These are phyloP conservation scores for Arthroderma sp. DNA, from an alignment of 2,329 filamentous ascomycete genomes.

Conservation along the genomic window DNA sequence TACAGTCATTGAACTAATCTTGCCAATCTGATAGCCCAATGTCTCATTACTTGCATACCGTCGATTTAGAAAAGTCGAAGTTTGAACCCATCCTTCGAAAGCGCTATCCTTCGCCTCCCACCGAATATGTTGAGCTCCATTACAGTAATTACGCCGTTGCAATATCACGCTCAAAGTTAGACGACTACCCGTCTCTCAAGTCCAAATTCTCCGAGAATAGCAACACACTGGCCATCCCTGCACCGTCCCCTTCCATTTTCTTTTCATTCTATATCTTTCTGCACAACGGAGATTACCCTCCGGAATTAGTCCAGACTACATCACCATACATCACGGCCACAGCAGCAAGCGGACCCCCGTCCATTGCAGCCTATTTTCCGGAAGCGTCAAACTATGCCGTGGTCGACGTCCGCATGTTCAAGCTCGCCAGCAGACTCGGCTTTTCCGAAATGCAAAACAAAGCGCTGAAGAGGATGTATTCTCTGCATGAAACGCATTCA, in stretches of 20 bases:
- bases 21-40: constrained; percentile 5
- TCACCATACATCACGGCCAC: constrained; percentile 4
- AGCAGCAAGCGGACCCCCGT: constrained; percentile 5
- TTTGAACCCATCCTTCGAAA: constrained; percentile 9
- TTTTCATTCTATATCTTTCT: constrained; percentile 10
- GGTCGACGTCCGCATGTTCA: constrained; percentile 10
- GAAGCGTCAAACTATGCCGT: constrained; percentile 5
- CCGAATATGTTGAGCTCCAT: constrained; percentile 9
- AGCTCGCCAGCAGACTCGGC: constrained; percentile 7
- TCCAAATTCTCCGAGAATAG: constrained; percentile 1
- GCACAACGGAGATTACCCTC: constrained; percentile 9
- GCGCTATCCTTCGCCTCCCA: constrained; percentile 1
- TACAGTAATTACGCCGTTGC: constrained; percentile 8
- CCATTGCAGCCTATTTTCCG: constrained; percentile 3
- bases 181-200: constrained; percentile 3
- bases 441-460: constrained; percentile 8
- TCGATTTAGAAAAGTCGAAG: constrained; percentile 2
- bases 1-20: neutral
- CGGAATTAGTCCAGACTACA: constrained; percentile 5
- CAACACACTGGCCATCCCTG: constrained; percentile 4
- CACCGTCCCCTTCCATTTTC: constrained; percentile 4
- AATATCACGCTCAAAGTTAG: constrained; percentile 4
- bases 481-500: constrained; percentile 4
- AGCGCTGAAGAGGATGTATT: constrained; percentile 8
- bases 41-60: constrained; percentile 10